phyloP scores from a whole-genome alignment of 1,139 yeast species.

The Meyerozyma smithsonii region DNA sequence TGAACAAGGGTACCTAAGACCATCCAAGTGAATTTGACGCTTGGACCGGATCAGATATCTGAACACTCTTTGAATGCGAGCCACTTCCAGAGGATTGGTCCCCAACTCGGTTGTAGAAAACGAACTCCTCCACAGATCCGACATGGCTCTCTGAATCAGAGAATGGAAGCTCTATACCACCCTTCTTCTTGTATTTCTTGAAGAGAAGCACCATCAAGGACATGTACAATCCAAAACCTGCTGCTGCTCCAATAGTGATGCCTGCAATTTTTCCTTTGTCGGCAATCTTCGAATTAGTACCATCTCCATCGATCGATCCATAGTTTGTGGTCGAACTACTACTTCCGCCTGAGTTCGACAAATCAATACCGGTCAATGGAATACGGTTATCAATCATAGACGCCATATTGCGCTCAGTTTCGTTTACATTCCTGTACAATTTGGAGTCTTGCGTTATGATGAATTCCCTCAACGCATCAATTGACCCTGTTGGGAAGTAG shows the following conservation, averaged over 20 bases:
- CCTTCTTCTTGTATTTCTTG: conserved; percentile 33
- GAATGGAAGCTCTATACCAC: conserved; percentile 35
- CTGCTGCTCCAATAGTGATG: conserved; percentile 62
- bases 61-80: conserved; percentile 19
- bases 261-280: conserved; percentile 49
- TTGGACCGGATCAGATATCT: conserved; percentile 42
- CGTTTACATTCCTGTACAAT: conserved; percentile 47
- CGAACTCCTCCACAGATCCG: conserved; percentile 26
- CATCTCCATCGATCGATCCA: conserved; percentile 40
- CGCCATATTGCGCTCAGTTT: conserved; percentile 46
- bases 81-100: conserved; percentile 10
- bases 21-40: conserved; percentile 46
- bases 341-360: conserved; percentile 12
- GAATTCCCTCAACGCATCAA: conserved; percentile 39
- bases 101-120: conserved; percentile 27
- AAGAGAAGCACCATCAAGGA: conserved; percentile 45
- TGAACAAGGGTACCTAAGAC: conserved; percentile 19
- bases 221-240: conserved; percentile 58
- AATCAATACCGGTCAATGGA: conserved; percentile 52
- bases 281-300: conserved; percentile 14
- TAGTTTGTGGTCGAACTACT: conserved; percentile 18
- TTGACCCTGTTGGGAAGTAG: conserved; percentile 54
- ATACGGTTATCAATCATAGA: conserved; percentile 57
- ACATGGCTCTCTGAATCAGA: conserved; percentile 39
- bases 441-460: conserved; percentile 41